A percentile compares a stretch with the other conserved stretches of the same genome.
phyloP scores from a whole-genome alignment of 1,139 yeast species.

The Geotrichum aggregatum region DNA sequence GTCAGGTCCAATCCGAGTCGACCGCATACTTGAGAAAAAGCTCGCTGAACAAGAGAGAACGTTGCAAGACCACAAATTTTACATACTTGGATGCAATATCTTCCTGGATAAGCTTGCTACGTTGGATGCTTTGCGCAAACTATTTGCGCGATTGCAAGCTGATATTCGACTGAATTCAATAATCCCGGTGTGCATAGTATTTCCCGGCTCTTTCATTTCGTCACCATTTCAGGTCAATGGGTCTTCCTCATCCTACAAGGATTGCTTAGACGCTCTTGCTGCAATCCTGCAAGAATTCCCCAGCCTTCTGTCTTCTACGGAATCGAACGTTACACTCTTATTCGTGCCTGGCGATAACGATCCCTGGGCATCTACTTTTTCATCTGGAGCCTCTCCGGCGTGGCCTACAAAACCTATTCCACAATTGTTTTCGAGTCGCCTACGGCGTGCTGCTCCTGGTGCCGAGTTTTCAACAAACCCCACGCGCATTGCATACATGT shows the following conservation, averaged over 20 bases:
- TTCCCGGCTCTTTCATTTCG: slow-evolving; percentile 69
- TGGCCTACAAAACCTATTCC: slow-evolving; percentile 78
- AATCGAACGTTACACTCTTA: slow-evolving; percentile 48
- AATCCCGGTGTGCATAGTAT: slow-evolving; percentile 55
- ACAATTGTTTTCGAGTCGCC: slow-evolving; percentile 58
- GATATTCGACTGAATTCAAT: slow-evolving; percentile 41
- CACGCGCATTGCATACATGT: slow-evolving; percentile 64
- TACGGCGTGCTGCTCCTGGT: slow-evolving; percentile 60
- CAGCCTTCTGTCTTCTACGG: slow-evolving; percentile 30
- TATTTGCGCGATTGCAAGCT: slow-evolving; percentile 50
- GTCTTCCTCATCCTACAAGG: slow-evolving; percentile 54
- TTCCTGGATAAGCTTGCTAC: slow-evolving; percentile 57
- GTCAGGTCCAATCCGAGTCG: slow-evolving; percentile 29
- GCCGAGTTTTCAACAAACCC: slow-evolving; percentile 79
- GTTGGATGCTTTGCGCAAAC: slow-evolving; percentile 57
- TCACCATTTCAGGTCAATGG: slow-evolving; percentile 55
- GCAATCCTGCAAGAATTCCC: slow-evolving; percentile 50
- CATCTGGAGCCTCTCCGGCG: slow-evolving; percentile 60
- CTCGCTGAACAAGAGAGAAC: slow-evolving; percentile 56
- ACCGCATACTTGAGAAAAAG: slow-evolving; percentile 53
- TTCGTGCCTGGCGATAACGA: slow-evolving; percentile 87
- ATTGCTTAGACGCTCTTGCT: slow-evolving; percentile 69
- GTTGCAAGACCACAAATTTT: slow-evolving; percentile 52
- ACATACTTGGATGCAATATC: slow-evolving; percentile 72
- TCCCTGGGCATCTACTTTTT: slow-evolving; percentile 80